Evolutionary conservation across 495 filamentous ascomycete species (phyloP).

Genomic region (Friedmanniomyces simplex): DNA sequence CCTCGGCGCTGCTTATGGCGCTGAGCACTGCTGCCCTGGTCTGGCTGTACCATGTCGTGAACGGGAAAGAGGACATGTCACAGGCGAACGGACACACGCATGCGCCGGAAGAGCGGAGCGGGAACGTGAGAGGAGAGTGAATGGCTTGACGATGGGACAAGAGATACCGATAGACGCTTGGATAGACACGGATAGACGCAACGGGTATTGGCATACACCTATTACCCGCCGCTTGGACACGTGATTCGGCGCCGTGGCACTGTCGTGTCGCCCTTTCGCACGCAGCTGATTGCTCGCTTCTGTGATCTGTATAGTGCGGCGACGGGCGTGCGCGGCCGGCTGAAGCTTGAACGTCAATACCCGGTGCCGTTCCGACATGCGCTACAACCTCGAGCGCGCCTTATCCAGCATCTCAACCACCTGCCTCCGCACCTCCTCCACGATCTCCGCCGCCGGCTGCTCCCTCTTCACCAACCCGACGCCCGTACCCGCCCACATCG

Average conservation of each 20-base stretch:
- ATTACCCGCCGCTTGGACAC: no score
- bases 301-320: no score
- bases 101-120: slow-evolving; percentile 1
- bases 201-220: no score
- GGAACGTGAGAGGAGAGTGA: slow-evolving; percentile 11
- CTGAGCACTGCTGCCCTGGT: slow-evolving; percentile 55
- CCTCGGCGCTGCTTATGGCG: slow-evolving; percentile 62
- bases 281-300: no score
- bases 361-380: not conserved
- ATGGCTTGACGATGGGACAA: not conserved
- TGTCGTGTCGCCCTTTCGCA: not conserved
- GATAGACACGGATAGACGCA: not conserved
- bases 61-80: slow-evolving; percentile 40
- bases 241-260: no score
- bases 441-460: slow-evolving; percentile 35
- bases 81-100: slow-evolving; percentile 1
- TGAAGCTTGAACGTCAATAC: not conserved
- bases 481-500: slow-evolving; percentile 57
- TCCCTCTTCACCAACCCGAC: slow-evolving; percentile 43
- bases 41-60: slow-evolving; percentile 57
- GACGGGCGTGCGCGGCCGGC: no score
- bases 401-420: slow-evolving; percentile 10
- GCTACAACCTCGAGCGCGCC: not conserved
- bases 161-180: slow-evolving; percentile 5
- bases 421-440: slow-evolving; percentile 32